phyloP scores from a whole-genome alignment of 2,329 filamentous ascomycete genomes.

The Coniochaeta sp. region DNA sequence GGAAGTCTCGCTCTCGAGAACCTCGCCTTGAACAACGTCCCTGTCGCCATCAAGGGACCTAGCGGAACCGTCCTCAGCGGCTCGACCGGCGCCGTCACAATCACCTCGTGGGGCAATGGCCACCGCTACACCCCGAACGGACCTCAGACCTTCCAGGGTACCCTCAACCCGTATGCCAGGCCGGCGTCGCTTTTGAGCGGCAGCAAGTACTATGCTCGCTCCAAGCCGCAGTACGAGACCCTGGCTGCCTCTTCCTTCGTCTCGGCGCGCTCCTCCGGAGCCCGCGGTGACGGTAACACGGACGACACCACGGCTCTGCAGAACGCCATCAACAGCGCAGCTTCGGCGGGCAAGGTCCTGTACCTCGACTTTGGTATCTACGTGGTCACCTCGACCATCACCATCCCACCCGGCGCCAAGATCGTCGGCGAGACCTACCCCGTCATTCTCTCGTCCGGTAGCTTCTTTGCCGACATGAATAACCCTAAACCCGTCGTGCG shows the following conservation, averaged over 20 bases:
- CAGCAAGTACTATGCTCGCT: constrained; percentile 49
- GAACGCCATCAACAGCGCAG: constrained; percentile 42
- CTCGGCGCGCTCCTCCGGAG: constrained; percentile 25
- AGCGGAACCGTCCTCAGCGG: constrained; percentile 46
- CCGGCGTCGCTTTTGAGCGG: constrained; percentile 46
- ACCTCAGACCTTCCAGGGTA: constrained; percentile 37
- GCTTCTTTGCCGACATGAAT: constrained; percentile 47
- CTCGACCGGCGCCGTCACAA: constrained; percentile 35
- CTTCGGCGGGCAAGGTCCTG: constrained; percentile 37
- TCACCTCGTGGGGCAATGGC: constrained; percentile 61
- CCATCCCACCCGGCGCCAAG: constrained; percentile 32
- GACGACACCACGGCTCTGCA: constrained; percentile 56
- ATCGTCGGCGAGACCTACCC: constrained; percentile 53
- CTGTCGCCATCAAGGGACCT: constrained; percentile 29
- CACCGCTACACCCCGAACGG: constrained; percentile 47
- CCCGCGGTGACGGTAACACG: constrained; percentile 42
- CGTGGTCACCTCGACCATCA: constrained; percentile 37
- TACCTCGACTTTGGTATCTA: constrained; percentile 53
- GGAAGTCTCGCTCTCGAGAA: constrained; percentile 52
- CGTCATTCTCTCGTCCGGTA: constrained; percentile 46
- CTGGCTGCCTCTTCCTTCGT: constrained; percentile 51
- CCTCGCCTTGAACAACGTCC: constrained; percentile 26
- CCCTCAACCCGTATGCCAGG: constrained; percentile 33
- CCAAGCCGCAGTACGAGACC: constrained; percentile 65
- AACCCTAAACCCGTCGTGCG: constrained; percentile 57